Conservation (phyloP, 768 basidiomycete species). For the Chiua virens region DNA sequence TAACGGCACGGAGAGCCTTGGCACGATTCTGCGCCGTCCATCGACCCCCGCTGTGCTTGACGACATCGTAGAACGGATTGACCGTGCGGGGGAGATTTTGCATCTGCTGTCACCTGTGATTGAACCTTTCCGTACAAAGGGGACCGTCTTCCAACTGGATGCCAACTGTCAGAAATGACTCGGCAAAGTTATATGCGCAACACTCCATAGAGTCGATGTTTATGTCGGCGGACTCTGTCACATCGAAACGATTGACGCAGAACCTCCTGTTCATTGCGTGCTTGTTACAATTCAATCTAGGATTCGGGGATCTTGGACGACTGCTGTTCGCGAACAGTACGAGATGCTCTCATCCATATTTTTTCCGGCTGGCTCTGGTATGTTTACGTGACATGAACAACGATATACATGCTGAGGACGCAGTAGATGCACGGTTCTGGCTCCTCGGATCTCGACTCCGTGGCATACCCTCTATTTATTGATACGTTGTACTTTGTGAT, state of each 20-base stretch:
- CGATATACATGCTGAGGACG: neutral
- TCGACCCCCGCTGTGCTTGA: slow-evolving; percentile 24
- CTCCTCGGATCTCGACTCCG: slow-evolving; percentile 47
- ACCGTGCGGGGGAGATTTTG: slow-evolving; percentile 63
- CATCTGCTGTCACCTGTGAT: slow-evolving; percentile 69
- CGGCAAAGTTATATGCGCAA: slow-evolving; percentile 46
- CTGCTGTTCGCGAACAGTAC: slow-evolving; percentile 46
- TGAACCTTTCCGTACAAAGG: slow-evolving; percentile 55
- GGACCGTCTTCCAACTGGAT: slow-evolving; percentile 50
- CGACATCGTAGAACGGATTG: slow-evolving; percentile 41
- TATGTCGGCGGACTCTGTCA: slow-evolving; percentile 18
- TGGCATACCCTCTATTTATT: slow-evolving; percentile 63
- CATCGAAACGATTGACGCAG: slow-evolving; percentile 34
- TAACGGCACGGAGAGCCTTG: slow-evolving; percentile 67
- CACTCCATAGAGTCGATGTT: slow-evolving; percentile 46
- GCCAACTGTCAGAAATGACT: slow-evolving; percentile 55
- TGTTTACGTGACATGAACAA: slow-evolving; percentile 24
- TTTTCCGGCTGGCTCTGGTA: slow-evolving; percentile 54
- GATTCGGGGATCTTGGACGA: slow-evolving; percentile 62
- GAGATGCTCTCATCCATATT: slow-evolving; percentile 42
- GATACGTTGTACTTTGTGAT: slow-evolving; percentile 75
- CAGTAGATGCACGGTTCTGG: slow-evolving; percentile 55
- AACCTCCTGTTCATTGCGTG: slow-evolving; percentile 59
- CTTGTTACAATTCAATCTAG: slow-evolving; percentile 70
- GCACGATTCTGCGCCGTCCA: slow-evolving; percentile 48